Conservation (phyloP, 2,329 filamentous ascomycete species). For the Paecilomyces sp. region DNA sequence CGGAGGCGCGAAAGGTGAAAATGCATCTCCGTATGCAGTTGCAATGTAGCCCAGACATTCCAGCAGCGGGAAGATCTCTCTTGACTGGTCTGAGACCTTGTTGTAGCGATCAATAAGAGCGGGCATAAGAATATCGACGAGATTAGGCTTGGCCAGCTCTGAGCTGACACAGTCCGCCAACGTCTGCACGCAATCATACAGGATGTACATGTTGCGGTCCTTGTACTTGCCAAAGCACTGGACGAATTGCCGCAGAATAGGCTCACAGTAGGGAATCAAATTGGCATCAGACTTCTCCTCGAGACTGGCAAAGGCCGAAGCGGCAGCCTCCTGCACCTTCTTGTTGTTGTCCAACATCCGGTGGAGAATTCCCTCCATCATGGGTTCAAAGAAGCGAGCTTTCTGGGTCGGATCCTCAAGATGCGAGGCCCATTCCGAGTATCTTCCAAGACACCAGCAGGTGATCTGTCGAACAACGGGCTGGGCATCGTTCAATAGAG, state of each 20-base stretch:
- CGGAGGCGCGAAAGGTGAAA: slow-evolving; percentile 75
- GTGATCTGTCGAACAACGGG: slow-evolving; percentile 94
- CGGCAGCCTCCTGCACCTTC: slow-evolving; percentile 92
- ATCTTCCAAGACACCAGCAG: slow-evolving; percentile 93
- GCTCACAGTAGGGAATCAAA: slow-evolving; percentile 76
- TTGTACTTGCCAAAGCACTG: slow-evolving; percentile 92
- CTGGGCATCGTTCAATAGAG: slow-evolving; percentile 73
- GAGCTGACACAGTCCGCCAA: slow-evolving; percentile 85
- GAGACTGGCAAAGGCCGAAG: slow-evolving; percentile 90
- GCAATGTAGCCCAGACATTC: slow-evolving; percentile 95
- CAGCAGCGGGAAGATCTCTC: slow-evolving; percentile 90
- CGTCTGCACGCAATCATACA: slow-evolving; percentile 98
- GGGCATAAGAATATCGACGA: slow-evolving; percentile 86
- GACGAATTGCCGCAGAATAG: slow-evolving; percentile 89
- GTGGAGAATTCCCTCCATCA: slow-evolving; percentile 92
- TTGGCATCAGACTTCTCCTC: slow-evolving; percentile 85
- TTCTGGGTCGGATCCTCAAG: slow-evolving; percentile 61
- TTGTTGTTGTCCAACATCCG: slow-evolving; percentile 98
- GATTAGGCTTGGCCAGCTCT: slow-evolving; percentile 68
- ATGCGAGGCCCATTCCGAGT: slow-evolving; percentile 84
- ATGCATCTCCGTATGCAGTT: slow-evolving; percentile 72
- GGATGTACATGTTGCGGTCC: slow-evolving; percentile 96
- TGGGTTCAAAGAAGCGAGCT: slow-evolving; percentile 77
- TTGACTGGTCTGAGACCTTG: slow-evolving; percentile 76
- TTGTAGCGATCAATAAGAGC: slow-evolving; percentile 84